These are phyloP conservation scores for Zea mays DNA, from an alignment of 176 grass and related monocot species.

Conservation along the genomic window DNA sequence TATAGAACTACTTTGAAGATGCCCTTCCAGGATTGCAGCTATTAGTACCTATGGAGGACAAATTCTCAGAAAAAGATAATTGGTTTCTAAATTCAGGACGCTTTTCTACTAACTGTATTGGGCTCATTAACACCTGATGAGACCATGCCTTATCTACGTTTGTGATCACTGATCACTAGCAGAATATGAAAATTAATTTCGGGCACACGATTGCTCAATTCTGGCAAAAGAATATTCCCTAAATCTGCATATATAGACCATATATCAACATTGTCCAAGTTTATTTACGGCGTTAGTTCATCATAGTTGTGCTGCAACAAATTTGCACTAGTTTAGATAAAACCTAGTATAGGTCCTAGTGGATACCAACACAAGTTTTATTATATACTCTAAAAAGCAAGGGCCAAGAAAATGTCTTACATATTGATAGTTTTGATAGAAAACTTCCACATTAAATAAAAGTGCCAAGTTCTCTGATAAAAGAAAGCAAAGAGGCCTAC, in stretches of 20 bases:
- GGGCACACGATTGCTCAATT: background rate
- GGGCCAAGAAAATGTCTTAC: conserved; percentile 11
- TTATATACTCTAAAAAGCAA: conserved; percentile 44
- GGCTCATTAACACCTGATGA: conserved; percentile 10
- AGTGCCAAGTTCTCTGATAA: background rate
- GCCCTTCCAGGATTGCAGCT: background rate
- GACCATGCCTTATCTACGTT: conserved; percentile 4
- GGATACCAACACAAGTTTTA: conserved; percentile 6
- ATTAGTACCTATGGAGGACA: background rate
- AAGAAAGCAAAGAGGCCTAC: background rate
- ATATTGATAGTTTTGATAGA: background rate
- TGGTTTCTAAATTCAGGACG: background rate
- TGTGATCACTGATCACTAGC: background rate
- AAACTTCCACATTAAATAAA: too few species aligned
- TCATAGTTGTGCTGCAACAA: background rate
- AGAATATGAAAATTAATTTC: background rate
- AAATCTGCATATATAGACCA: background rate
- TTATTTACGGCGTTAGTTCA: background rate
- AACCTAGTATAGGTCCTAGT: conserved; percentile 23
- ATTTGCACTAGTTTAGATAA: conserved; percentile 4
- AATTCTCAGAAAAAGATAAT: background rate
- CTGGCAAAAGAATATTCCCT: background rate
- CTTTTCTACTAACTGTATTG: background rate
- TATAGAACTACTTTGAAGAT: background rate
- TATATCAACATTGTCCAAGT: background rate